Percentiles rank a stretch among this genome's conserved stretches.
Conservation (phyloP, 169 alveolate species). For the Perkinsus marinus region DNA sequence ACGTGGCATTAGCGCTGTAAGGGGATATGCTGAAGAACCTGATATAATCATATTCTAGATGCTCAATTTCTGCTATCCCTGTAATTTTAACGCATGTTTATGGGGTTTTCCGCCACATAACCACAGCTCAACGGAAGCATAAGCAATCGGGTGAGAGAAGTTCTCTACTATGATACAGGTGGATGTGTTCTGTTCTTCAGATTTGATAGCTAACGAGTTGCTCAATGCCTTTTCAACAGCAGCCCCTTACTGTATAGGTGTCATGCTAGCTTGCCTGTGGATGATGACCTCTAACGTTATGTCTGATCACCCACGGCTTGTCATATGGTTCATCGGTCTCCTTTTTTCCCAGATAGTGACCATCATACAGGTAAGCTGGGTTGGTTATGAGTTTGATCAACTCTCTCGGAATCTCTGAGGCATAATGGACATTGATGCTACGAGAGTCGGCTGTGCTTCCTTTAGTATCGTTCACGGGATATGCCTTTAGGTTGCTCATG, state of each 20-base stretch:
- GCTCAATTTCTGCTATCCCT: not conserved
- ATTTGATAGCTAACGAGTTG: too few species aligned
- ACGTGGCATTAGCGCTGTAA: not conserved
- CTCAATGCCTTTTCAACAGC: not conserved
- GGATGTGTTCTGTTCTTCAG: too few species aligned
- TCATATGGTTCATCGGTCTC: not conserved
- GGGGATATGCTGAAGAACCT: not conserved
- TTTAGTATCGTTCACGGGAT: too few species aligned
- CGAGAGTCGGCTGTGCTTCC: too few species aligned
- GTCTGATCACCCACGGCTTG: not conserved
- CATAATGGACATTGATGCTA: too few species aligned
- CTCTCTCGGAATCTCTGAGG: too few species aligned
- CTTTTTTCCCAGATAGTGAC: not conserved
- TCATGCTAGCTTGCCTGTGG: not conserved
- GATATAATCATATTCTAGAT: not conserved
- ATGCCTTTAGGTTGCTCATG: not conserved
- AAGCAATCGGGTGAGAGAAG: not conserved
- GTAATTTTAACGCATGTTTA: not conserved
- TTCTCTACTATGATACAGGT: too few species aligned
- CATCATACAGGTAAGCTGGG: not conserved
- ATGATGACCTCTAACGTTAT: not conserved
- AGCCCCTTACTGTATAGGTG: not conserved
- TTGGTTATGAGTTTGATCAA: too few species aligned
- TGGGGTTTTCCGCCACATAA: not conserved
- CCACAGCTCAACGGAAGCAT: not conserved